Evolutionary conservation across 257 asterid species (phyloP).

Genomic region (Nemophila menziesii): DNA sequence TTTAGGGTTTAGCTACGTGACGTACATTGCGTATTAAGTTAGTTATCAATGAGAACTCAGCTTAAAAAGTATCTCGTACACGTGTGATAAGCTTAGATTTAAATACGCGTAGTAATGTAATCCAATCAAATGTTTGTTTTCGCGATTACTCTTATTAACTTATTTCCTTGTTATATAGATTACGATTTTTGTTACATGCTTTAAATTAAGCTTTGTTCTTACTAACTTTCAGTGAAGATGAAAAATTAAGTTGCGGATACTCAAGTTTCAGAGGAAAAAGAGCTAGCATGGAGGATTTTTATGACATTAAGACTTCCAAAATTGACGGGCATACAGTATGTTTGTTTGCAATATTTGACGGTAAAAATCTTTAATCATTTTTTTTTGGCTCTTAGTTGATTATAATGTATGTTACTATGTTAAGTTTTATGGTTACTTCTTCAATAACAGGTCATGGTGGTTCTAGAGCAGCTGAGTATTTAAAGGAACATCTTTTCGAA

Average conservation of each 20-base stretch:
- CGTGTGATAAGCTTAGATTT: not conserved
- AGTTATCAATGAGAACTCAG: not conserved
- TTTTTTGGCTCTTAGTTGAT: not conserved
- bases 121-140: not conserved
- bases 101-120: not conserved
- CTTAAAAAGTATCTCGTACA: not conserved
- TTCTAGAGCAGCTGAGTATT: constrained; percentile 69
- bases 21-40: not conserved
- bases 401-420: not conserved
- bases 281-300: constrained; percentile 81
- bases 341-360: constrained; percentile 80
- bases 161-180: not conserved
- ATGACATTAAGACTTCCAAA: constrained; percentile 51
- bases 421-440: constrained; percentile 10
- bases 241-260: constrained; percentile 60
- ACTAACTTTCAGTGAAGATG: constrained; percentile 60
- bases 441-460: constrained; percentile 74
- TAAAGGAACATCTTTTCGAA: constrained; percentile 66
- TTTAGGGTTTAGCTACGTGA: not conserved
- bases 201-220: constrained; percentile 11
- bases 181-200: not conserved
- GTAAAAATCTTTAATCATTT: constrained; percentile 23
- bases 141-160: not conserved
- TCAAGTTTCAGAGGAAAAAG: constrained; percentile 81
- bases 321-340: constrained; percentile 49